Percentiles rank a stretch among this genome's conserved stretches.
Evolutionary conservation across 345 rosid genomes (phyloP).

Genomic region (Viola odorata): DNA sequence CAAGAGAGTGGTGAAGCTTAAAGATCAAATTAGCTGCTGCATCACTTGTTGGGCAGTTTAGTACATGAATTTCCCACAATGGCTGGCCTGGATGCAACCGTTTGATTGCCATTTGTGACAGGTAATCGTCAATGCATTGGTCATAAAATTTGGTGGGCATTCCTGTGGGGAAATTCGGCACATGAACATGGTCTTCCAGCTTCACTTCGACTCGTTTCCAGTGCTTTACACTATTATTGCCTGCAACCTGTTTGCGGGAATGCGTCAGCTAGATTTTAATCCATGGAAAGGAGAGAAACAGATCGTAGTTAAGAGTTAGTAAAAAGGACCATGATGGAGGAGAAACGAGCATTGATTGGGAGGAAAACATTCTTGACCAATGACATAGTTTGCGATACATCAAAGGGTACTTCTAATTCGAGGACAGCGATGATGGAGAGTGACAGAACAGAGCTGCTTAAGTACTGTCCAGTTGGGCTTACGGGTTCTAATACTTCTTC

Average conservation of each 20-base stretch:
- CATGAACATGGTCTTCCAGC: conserved; percentile 22
- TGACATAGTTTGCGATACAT: conserved; percentile 9
- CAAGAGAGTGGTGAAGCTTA: conserved; percentile 57
- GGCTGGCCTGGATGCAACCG: conserved; percentile 32
- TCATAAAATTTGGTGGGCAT: conserved; percentile 31
- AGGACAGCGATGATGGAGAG: conserved; percentile 21
- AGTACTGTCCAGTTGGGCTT: conserved; percentile 31
- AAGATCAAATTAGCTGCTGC: conserved; percentile 31
- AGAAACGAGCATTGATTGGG: conserved; percentile 36
- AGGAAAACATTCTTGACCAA: conserved; percentile 27
- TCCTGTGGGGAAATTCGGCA: conserved; percentile 28
- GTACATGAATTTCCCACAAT: conserved; percentile 47
- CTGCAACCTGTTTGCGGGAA: conserved; percentile 20
- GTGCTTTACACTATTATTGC: conserved; percentile 17
- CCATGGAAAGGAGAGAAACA: neutral
- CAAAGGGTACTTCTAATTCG: conserved; percentile 25
- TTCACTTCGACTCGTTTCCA: conserved; percentile 38
- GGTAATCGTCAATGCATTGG: conserved; percentile 20
- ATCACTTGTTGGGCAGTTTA: conserved; percentile 33
- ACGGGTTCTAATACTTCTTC: conserved; percentile 22
- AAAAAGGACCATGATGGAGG: conserved; percentile 33
- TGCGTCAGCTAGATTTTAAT: neutral
- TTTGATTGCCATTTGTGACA: conserved; percentile 26
- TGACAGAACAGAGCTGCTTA: conserved; percentile 28
- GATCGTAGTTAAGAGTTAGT: neutral